Conservation (phyloP, 805 yeast species). For the Teunomyces panamensis region DNA sequence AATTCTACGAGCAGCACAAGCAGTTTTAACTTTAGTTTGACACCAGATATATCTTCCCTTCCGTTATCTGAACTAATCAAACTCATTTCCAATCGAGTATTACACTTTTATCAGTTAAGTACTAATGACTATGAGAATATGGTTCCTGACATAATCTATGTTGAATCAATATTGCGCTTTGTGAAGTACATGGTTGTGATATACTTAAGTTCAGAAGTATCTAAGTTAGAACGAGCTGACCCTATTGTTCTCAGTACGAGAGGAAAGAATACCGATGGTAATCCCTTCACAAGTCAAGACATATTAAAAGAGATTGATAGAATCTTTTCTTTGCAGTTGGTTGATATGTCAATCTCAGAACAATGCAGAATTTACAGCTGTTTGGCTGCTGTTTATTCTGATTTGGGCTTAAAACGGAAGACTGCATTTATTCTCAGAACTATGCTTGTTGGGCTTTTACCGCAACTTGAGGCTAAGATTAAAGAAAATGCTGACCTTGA, state of each 20-base stretch:
- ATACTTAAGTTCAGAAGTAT: conserved; percentile 40
- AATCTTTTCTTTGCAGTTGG: conserved; percentile 33
- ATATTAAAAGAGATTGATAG: conserved; percentile 40
- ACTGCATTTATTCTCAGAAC: conserved; percentile 65
- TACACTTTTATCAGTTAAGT: conserved; percentile 40
- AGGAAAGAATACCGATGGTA: conserved; percentile 2
- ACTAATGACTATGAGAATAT: conserved; percentile 62
- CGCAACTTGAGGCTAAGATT: conserved; percentile 28
- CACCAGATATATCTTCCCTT: conserved; percentile 25
- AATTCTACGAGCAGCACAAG: conserved; percentile 27
- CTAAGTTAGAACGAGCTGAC: conserved; percentile 41
- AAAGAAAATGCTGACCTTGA: conserved; percentile 1
- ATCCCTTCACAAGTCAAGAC: conserved; percentile 30
- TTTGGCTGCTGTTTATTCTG: conserved; percentile 61
- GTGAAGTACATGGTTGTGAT: conserved; percentile 57
- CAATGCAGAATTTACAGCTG: conserved; percentile 65
- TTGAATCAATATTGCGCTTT: conserved; percentile 66
- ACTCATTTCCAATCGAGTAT: conserved; percentile 24
- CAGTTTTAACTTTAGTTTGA: conserved; percentile 15
- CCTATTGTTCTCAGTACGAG: conserved; percentile 43
- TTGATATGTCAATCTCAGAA: conserved; percentile 37
- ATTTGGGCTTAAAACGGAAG: conserved; percentile 62
- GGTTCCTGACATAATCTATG: conserved; percentile 77
- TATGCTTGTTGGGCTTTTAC: conserved; percentile 52
- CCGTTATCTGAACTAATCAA: conserved; percentile 34